A percentile compares a stretch with the other conserved stretches of the same genome.
phyloP scores from a whole-genome alignment of 345 rosid species.

The Lepidium sativum region DNA sequence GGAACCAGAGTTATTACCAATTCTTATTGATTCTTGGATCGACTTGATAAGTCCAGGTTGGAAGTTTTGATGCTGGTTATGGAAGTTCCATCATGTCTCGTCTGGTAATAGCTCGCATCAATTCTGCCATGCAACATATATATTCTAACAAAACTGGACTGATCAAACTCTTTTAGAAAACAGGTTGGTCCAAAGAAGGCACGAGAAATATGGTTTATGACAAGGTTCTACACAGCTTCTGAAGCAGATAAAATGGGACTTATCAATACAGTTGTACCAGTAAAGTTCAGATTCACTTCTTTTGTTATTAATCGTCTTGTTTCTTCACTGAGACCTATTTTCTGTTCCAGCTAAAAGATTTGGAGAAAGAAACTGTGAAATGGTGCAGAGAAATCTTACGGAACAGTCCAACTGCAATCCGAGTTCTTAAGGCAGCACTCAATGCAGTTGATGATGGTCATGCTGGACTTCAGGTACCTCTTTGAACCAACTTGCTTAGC shows the following conservation, averaged over 20 bases:
- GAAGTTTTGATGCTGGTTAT: slow-evolving; percentile 98
- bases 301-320: background rate
- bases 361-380: slow-evolving; percentile 80
- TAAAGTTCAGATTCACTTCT: slow-evolving; percentile 1
- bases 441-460: slow-evolving; percentile 95
- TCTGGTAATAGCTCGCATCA: slow-evolving; percentile 38
- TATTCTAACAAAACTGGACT: background rate
- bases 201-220: slow-evolving; percentile 89
- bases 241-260: slow-evolving; percentile 98
- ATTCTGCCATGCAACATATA: background rate
- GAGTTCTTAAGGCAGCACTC: slow-evolving; percentile 84
- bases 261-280: slow-evolving; percentile 76
- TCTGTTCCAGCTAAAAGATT: slow-evolving; percentile 47
- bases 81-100: slow-evolving; percentile 97
- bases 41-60: slow-evolving; percentile 45
- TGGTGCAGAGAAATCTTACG: slow-evolving; percentile 89
- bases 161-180: background rate
- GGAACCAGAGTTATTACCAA: background rate
- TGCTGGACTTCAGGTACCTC: slow-evolving; percentile 76
- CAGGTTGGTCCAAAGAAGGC: slow-evolving; percentile 95
- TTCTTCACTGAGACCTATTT: background rate
- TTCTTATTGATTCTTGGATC: background rate
- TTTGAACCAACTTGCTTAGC: background rate
- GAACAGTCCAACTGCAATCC: slow-evolving; percentile 88
- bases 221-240: slow-evolving; percentile 76